Conservation (phyloP, 2,329 filamentous ascomycete species). For the Verticillium nonalfalfae region DNA sequence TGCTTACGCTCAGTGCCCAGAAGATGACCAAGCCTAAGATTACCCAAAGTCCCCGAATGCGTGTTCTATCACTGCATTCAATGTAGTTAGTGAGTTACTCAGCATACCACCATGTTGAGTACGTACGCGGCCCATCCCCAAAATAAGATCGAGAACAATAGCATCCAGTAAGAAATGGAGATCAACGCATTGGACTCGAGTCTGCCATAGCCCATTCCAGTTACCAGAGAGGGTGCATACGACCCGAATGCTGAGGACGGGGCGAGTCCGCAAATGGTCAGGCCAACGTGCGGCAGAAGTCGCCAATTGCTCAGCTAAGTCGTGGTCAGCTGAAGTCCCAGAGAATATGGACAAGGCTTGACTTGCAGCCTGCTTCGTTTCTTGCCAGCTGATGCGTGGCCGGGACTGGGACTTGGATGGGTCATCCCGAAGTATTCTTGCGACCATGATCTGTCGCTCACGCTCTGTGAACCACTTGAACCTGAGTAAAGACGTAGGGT, state of each 20-base stretch:
- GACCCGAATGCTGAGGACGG: conserved; percentile 18
- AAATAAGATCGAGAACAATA: conserved; percentile 23
- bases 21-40: conserved; percentile 17
- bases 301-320: conserved; percentile 29
- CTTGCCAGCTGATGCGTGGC: conserved; percentile 20
- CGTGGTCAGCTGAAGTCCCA: background rate
- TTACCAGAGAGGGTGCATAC: conserved; percentile 24
- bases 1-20: conserved; percentile 18
- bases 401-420: conserved; percentile 24
- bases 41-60: conserved; percentile 17
- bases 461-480: conserved; percentile 23
- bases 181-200: conserved; percentile 26
- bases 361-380: conserved; percentile 25
- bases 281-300: conserved; percentile 24
- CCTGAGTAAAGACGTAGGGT: conserved; percentile 22
- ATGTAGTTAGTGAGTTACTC: background rate
- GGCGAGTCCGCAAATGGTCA: conserved; percentile 20
- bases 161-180: conserved; percentile 26
- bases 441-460: conserved; percentile 24
- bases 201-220: conserved; percentile 25
- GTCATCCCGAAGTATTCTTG: conserved; percentile 24
- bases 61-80: conserved; percentile 13
- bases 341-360: background rate
- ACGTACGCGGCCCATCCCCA: conserved; percentile 20
- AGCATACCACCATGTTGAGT: background rate